Percentiles rank a stretch among this genome's conserved stretches.
Evolutionary conservation across 1,284 basidiomycete species (phyloP).

Genomic region (Cutaneotrichosporon dermatis): DNA sequence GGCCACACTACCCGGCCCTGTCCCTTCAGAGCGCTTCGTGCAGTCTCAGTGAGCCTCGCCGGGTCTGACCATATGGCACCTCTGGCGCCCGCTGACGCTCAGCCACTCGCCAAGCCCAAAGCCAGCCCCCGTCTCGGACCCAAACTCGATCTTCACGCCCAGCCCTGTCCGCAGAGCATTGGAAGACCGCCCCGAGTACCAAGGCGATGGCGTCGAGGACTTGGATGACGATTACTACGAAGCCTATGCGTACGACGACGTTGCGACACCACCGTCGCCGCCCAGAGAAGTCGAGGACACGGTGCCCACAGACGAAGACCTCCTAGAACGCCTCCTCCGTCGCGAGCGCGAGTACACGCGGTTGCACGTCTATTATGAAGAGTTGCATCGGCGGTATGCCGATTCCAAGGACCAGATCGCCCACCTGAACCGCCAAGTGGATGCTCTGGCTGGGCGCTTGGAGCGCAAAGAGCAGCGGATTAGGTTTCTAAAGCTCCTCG

Average conservation of each 20-base stretch:
- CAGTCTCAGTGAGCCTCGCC: too few species aligned
- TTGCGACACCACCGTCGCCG: not conserved
- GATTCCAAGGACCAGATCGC: not conserved
- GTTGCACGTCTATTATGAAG: not conserved
- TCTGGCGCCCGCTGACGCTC: too few species aligned
- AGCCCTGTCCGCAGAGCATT: too few species aligned
- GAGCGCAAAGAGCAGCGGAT: not conserved
- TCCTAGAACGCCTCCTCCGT: not conserved
- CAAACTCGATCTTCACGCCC: too few species aligned
- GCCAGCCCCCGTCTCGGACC: too few species aligned
- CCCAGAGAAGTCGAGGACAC: not conserved
- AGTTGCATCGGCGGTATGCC: not conserved
- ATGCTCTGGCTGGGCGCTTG: not conserved
- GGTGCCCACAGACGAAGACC: not conserved
- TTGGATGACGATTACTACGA: not conserved
- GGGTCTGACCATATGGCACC: too few species aligned
- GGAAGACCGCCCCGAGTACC: too few species aligned
- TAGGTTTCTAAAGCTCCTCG: not conserved
- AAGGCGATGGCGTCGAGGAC: not conserved
- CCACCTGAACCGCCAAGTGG: not conserved
- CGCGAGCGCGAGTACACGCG: constrained; percentile 1
- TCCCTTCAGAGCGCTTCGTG: too few species aligned
- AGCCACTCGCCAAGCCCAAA: too few species aligned
- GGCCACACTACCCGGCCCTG: too few species aligned
- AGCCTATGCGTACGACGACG: not conserved